phyloP scores from a whole-genome alignment of 2,329 filamentous ascomycete genomes.

The Trichoderma sp. region DNA sequence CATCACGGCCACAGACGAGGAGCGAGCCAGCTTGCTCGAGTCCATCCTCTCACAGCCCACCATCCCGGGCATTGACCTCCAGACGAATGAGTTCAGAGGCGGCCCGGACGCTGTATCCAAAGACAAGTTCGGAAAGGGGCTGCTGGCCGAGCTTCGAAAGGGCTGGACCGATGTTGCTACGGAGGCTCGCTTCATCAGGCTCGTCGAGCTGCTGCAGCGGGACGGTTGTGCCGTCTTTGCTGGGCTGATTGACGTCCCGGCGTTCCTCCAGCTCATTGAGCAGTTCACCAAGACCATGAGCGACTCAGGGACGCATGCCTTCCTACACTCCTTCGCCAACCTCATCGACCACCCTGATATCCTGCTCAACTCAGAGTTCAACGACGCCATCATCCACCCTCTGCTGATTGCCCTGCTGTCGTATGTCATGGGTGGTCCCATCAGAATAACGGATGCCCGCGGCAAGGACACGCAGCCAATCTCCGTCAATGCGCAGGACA shows the following conservation, averaged over 20 bases:
- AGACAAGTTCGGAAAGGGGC: no score
- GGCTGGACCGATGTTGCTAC: no score
- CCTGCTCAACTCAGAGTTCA: neutral
- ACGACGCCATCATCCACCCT: slow-evolving; percentile 2
- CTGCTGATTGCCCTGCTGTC: neutral
- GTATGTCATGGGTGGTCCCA: neutral
- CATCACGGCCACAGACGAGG: no score
- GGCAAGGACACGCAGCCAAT: neutral
- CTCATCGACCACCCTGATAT: neutral
- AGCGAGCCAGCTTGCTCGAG: no score
- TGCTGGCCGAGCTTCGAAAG: no score
- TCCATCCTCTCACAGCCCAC: no score
- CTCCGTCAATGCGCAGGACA: slow-evolving; percentile 1
- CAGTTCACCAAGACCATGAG: neutral
- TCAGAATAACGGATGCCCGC: neutral
- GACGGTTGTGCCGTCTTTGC: slow-evolving; percentile 1
- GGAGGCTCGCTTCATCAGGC: no score
- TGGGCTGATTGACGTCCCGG: neutral
- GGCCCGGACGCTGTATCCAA: no score
- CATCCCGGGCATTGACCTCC: no score
- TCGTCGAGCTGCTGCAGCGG: neutral
- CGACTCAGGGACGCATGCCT: neutral
- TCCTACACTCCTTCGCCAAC: neutral
- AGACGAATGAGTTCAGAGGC: neutral
- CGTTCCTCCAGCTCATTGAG: neutral